Percentiles rank a stretch among this genome's conserved stretches.
phyloP scores from a whole-genome alignment of 176 grass and related monocot species.

The Chrysopogon serrulatus region DNA sequence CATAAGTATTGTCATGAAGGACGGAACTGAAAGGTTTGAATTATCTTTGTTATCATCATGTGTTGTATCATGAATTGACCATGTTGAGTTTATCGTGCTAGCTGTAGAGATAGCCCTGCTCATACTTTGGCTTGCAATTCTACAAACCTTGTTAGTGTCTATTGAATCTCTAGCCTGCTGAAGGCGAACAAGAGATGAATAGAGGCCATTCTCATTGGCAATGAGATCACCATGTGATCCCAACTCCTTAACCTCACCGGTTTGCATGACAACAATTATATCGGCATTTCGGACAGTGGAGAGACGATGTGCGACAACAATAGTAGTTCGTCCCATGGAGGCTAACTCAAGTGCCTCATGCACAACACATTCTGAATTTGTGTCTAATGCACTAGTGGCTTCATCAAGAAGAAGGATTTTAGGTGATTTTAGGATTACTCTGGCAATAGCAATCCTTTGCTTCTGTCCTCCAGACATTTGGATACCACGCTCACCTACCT shows the following conservation, averaged over 20 bases:
- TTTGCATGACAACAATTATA: no score
- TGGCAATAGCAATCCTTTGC: constrained; percentile 93
- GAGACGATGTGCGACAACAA: no score
- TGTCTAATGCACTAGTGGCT: no score
- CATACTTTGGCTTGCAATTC: constrained; percentile 60
- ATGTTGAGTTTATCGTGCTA: neutral
- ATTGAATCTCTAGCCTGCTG: constrained; percentile 52
- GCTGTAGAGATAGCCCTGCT: constrained; percentile 59
- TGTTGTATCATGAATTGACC: constrained; percentile 7
- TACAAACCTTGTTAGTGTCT: constrained; percentile 1
- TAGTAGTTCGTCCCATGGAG: no score
- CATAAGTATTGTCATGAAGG: constrained; percentile 73
- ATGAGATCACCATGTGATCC: constrained; percentile 82
- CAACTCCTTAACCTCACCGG: no score
- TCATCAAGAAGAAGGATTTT: constrained; percentile 94
- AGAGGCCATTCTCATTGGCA: constrained; percentile 52
- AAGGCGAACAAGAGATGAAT: constrained; percentile 70
- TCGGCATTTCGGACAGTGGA: no score
- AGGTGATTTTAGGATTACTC: constrained; percentile 80
- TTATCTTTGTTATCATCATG: constrained; percentile 11
- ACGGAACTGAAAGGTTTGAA: constrained; percentile 51
- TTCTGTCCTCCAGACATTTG: constrained; percentile 98
- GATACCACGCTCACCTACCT: constrained; percentile 90
- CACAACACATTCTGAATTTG: no score
- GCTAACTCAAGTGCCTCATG: no score